Percentiles rank a stretch among this genome's conserved stretches.
These are phyloP conservation scores for Cyclotella choctawhatcheeana DNA, from an alignment of 108 stramenopile genomes.

Conservation along the genomic window DNA sequence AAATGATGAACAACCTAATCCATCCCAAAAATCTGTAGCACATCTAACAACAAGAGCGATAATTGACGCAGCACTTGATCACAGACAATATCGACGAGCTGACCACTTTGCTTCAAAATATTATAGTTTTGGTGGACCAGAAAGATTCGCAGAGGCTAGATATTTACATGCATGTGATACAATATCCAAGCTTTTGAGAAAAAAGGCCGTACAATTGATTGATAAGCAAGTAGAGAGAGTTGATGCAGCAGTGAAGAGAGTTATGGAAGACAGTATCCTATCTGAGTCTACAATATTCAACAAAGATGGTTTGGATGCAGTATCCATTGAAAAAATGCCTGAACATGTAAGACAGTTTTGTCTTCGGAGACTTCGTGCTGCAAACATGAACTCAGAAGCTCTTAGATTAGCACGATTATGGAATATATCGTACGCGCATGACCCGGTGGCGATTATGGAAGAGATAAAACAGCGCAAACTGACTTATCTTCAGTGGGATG, in stretches of 20 bases:
- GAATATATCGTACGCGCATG: conserved; percentile 61
- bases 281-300: not conserved
- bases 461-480: conserved; percentile 53
- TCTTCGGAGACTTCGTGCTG: conserved; percentile 52
- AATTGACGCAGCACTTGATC: conserved; percentile 68
- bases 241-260: conserved; percentile 56
- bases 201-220: conserved; percentile 60
- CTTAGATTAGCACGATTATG: conserved; percentile 61
- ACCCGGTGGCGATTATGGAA: conserved; percentile 50
- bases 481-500: conserved; percentile 77
- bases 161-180: conserved; percentile 78
- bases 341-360: conserved; percentile 63
- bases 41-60: conserved; percentile 55
- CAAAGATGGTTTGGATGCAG: conserved; percentile 2
- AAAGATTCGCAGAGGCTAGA: conserved; percentile 71
- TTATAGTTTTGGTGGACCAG: conserved; percentile 60
- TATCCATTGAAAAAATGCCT: conserved; percentile 22
- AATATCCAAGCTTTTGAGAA: conserved; percentile 65
- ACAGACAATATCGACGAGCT: conserved; percentile 64
- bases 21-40: conserved; percentile 25
- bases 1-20: not conserved
- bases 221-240: conserved; percentile 75
- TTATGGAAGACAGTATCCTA: conserved; percentile 29
- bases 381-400: conserved; percentile 54
- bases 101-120: conserved; percentile 68